Evolutionary conservation across 176 grass and related monocot species (phyloP).

Genomic region (Triticum monococcum): DNA sequence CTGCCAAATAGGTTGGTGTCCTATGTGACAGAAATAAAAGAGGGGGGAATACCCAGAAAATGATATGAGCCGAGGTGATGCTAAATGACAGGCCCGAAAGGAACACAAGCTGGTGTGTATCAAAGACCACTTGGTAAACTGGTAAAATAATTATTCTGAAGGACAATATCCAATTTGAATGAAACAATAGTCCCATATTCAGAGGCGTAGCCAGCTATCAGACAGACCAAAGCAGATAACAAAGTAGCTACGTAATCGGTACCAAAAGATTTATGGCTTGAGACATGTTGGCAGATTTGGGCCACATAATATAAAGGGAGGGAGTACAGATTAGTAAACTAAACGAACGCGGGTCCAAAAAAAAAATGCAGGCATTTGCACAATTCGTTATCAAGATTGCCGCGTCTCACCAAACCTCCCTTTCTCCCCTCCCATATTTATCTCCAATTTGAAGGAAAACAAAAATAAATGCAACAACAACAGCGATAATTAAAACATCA

Average conservation of each 20-base stretch:
- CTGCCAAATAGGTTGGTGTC: too few relatives aligned
- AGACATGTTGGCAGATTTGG: slow-evolving; percentile 33
- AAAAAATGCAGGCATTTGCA: slow-evolving; percentile 35
- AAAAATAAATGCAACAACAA: slow-evolving; percentile 22
- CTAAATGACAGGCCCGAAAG: neutral
- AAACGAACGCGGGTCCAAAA: slow-evolving; percentile 19
- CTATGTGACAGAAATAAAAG: neutral
- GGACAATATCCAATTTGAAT: neutral
- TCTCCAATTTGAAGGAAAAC: slow-evolving; percentile 21
- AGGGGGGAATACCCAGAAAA: neutral
- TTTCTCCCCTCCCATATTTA: slow-evolving; percentile 30
- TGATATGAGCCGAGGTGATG: neutral
- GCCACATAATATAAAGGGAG: slow-evolving; percentile 37
- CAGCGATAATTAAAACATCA: slow-evolving; percentile 10
- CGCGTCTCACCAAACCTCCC: slow-evolving; percentile 17
- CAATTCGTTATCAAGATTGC: neutral
- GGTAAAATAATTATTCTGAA: neutral
- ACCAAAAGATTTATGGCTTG: neutral
- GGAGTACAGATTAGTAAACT: slow-evolving; percentile 2
- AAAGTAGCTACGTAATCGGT: neutral
- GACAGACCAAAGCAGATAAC: neutral
- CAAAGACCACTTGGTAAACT: neutral
- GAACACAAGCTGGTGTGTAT: neutral
- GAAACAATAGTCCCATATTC: slow-evolving; percentile 8
- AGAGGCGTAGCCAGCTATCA: neutral